A percentile compares a stretch with the other conserved stretches of the same genome.
Evolutionary conservation across 2,329 filamentous ascomycete genomes (phyloP).

Genomic region (Xylariaceae sp.): DNA sequence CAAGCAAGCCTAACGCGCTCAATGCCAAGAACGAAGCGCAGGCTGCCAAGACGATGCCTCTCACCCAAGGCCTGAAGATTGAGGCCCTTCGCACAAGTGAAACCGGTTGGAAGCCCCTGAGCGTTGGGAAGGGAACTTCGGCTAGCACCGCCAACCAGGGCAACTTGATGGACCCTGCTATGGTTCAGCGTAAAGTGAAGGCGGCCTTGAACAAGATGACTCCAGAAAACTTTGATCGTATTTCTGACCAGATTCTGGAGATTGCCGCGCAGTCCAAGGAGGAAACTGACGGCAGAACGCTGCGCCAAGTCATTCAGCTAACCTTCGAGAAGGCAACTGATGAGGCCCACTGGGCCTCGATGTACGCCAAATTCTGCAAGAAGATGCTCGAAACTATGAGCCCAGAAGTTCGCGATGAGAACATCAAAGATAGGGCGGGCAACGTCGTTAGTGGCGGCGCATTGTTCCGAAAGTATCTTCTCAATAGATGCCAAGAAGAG

Average conservation of each 20-base stretch:
- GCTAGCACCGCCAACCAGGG: constrained; percentile 38
- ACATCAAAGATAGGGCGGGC: constrained; percentile 83
- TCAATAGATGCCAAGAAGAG: constrained; percentile 97
- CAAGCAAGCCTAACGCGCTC: constrained; percentile 59
- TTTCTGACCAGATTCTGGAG: constrained; percentile 83
- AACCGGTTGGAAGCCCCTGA: constrained; percentile 87
- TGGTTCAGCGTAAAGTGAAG: constrained; percentile 99
- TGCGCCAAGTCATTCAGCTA: constrained; percentile 96
- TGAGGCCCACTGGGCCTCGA: constrained; percentile 95
- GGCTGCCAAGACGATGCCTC: constrained; percentile 80
- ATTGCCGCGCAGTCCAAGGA: constrained; percentile 96
- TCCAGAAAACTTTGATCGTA: constrained; percentile 80
- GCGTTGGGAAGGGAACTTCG: constrained; percentile 47
- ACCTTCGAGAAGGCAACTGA: constrained; percentile 99
- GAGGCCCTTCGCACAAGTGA: constrained; percentile 68
- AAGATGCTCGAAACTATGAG: constrained; percentile 96
- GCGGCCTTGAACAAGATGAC: constrained; percentile 99
- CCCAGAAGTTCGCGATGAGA: constrained; percentile 89
- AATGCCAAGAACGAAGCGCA: constrained; percentile 57
- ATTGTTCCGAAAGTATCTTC: constrained; percentile 95
- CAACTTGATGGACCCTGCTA: constrained; percentile 73
- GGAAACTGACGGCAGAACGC: constrained; percentile 85
- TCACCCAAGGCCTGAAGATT: constrained; percentile 76
- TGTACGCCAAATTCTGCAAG: constrained; percentile 99
- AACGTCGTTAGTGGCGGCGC: constrained; percentile 87